A percentile compares a stretch with the other conserved stretches of the same genome.
Evolutionary conservation across 331 rosid genomes (phyloP).

Genomic region (Spiraea crenata): DNA sequence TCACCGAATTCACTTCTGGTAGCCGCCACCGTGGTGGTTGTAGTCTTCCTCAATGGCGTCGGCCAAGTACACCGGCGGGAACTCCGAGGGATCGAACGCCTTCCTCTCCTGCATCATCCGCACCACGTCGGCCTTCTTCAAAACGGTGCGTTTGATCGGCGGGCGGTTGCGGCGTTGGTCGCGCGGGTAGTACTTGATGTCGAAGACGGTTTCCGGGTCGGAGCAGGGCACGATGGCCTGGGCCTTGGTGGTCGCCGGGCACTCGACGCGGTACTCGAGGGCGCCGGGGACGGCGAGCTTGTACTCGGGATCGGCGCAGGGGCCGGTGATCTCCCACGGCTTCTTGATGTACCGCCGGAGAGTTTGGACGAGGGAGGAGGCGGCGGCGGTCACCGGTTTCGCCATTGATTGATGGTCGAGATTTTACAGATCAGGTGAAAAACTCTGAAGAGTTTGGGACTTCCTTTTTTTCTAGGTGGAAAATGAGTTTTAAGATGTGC

Average conservation of each 20-base stretch:
- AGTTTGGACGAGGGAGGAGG: slow-evolving; percentile 46
- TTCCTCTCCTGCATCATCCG: slow-evolving; percentile 50
- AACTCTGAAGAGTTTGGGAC: background rate
- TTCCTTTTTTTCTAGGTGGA: background rate
- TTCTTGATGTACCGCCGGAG: slow-evolving; percentile 73
- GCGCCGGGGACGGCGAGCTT: slow-evolving; percentile 58
- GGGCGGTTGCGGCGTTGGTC: slow-evolving; percentile 98
- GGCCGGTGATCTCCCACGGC: slow-evolving; percentile 98
- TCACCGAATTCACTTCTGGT: slow-evolving; percentile 43
- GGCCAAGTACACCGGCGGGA: slow-evolving; percentile 71
- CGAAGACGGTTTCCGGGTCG: slow-evolving; percentile 79
- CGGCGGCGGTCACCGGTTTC: slow-evolving; percentile 38
- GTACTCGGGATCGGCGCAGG: slow-evolving; percentile 76
- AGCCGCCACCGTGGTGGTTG: slow-evolving; percentile 81
- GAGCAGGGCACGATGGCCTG: slow-evolving; percentile 57
- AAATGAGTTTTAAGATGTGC: background rate
- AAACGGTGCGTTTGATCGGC: slow-evolving; percentile 63
- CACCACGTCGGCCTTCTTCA: slow-evolving; percentile 63
- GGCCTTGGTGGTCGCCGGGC: slow-evolving; percentile 67
- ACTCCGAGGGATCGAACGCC: slow-evolving; percentile 48
- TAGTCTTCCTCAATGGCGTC: slow-evolving; percentile 55
- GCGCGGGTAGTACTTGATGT: slow-evolving; percentile 73
- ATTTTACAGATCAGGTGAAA: slow-evolving; percentile 6
- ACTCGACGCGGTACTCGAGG: slow-evolving; percentile 61
- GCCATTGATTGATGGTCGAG: slow-evolving; percentile 46